These are phyloP conservation scores for Apophysomyces elegans DNA, from an alignment of 371 early-diverging fungal genomes.

Conservation along the genomic window DNA sequence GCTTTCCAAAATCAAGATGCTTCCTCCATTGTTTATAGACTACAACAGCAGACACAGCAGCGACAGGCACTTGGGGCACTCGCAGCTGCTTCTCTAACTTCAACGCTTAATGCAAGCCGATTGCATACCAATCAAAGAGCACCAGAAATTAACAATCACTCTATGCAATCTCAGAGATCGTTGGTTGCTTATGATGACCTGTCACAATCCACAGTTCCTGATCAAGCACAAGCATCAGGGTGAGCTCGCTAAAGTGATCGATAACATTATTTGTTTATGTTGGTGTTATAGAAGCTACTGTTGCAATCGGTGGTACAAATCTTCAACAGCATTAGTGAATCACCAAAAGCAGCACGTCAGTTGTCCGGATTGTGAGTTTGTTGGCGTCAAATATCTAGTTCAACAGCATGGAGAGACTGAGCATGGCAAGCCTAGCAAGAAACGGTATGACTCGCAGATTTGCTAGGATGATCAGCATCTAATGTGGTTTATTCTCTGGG, in stretches of 20 bases:
- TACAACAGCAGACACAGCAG: conserved; percentile 41
- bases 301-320: conserved; percentile 35
- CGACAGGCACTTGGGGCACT: conserved; percentile 26
- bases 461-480: background rate
- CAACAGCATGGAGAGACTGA: conserved; percentile 32
- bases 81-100: conserved; percentile 37
- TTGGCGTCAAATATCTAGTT: conserved; percentile 29
- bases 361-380: conserved; percentile 37
- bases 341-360: conserved; percentile 41
- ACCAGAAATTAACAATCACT: conserved; percentile 6
- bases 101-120: conserved; percentile 18
- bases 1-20: conserved; percentile 9
- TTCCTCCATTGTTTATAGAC: conserved; percentile 24
- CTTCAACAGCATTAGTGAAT: conserved; percentile 27
- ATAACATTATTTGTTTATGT: no score
- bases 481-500: background rate
- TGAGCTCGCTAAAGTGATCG: background rate
- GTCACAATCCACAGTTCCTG: background rate
- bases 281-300: conserved; percentile 19
- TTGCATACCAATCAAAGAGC: conserved; percentile 7
- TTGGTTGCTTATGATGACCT: conserved; percentile 19
- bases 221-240: conserved; percentile 14
- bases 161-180: conserved; percentile 9
- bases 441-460: conserved; percentile 24
- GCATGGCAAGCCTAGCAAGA: conserved; percentile 33